Evolutionary conservation across 169 alveolate species (phyloP), one percentile per base, ranked within the genome.

Genomic region (Plasmodium gallinaceum): DNA sequence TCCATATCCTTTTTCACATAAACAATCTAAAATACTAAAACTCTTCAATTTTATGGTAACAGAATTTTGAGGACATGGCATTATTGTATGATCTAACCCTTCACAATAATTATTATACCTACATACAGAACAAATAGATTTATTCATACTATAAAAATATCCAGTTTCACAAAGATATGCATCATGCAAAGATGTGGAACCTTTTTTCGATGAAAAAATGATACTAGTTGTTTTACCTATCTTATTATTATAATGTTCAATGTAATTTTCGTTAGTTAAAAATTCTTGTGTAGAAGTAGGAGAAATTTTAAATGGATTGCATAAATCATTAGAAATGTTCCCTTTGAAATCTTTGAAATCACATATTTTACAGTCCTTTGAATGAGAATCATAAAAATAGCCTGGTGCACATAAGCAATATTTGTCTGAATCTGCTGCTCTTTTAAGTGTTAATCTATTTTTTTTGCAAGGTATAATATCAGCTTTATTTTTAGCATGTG

Each of bases 391-490:
- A 74, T 89, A 93, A 83, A 68, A 95, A 90, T 90, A 93, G 18
- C 96, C 96, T 45, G 94, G 88, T 69, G 68, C 42, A 68, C 98
- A 95, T 43, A 76, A 62, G 78, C 97, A 95, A 42, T 93, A 93
- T 4, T 87, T 88, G n/a, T 92, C 64, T 14, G 97, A 94, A 26
- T 88, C 69, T 22, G 96, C 93, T 18, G 95, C 96, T 18, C 74
- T 83, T 24, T 75, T 88, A 22, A 83, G 74, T 1, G 97, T 95
- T 16, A 64, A 43, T 20, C 94, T 83, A 80, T 95, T 73, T 74
- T 76, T 92, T 45, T 89, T 85, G 71, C 97, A 95, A 32, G 42
- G 80, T 8, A 88, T 91, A 54, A 96, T 91, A 51, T 64, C 85
- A 24, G 94, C 96, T 68, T 94, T 94, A 10, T 60, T 73, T 62